phyloP scores from a whole-genome alignment of 2,329 filamentous ascomycete species.

The Trichoderma asperellum region DNA sequence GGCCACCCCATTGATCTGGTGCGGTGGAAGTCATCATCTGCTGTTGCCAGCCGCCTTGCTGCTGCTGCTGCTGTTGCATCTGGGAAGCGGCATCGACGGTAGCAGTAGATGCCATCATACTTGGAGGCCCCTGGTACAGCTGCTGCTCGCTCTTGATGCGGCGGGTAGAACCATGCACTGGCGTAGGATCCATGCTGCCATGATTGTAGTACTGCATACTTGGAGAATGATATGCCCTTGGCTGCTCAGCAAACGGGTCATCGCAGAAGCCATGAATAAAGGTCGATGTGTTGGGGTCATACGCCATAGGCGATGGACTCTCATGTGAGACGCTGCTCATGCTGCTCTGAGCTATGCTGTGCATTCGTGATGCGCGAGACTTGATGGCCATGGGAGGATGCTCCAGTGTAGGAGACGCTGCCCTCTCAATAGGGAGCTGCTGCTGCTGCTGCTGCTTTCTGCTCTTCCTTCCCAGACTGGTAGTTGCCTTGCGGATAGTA shows the following conservation, averaged over 20 bases:
- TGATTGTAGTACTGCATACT: conserved; percentile 41
- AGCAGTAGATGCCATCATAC: not conserved
- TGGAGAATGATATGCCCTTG: conserved; percentile 33
- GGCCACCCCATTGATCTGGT: conserved; percentile 34
- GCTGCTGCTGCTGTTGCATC: conserved; percentile 30
- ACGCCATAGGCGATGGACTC: conserved; percentile 34
- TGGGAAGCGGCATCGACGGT: not conserved
- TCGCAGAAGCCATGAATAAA: conserved; percentile 46
- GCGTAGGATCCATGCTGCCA: conserved; percentile 41
- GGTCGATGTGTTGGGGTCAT: conserved; percentile 36
- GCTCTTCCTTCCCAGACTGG: conserved; percentile 39
- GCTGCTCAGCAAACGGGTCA: conserved; percentile 45
- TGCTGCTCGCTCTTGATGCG: conserved; percentile 39
- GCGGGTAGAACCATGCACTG: conserved; percentile 45
- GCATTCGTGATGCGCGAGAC: conserved; percentile 37
- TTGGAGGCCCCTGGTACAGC: conserved; percentile 32
- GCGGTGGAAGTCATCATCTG: conserved; percentile 34
- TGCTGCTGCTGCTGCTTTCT: conserved; percentile 34
- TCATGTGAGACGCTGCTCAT: conserved; percentile 30
- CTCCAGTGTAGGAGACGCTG: conserved; percentile 42
- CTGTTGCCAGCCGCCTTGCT: conserved; percentile 31
- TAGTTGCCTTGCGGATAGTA: conserved; percentile 47
- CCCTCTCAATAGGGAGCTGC: conserved; percentile 30
- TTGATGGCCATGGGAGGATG: conserved; percentile 42
- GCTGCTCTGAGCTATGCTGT: conserved; percentile 31